Evolutionary conservation across 2,329 filamentous ascomycete genomes (phyloP).

Genomic region (Chaetothyriales sp.): DNA sequence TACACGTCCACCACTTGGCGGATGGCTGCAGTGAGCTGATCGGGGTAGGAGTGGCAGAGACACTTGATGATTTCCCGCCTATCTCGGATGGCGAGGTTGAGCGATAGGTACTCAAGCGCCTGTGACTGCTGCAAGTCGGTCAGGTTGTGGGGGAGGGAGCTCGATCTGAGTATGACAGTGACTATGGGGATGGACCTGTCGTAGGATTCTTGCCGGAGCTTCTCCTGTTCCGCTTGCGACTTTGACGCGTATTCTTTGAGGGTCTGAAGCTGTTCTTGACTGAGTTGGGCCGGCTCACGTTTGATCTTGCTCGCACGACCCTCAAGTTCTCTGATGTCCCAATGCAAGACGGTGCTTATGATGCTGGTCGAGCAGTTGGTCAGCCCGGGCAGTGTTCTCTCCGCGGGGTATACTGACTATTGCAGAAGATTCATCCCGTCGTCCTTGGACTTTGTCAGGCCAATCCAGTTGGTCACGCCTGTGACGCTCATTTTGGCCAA

Average conservation of each 20-base stretch:
- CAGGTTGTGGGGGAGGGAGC: constrained; percentile 28
- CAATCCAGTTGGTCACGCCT: constrained; percentile 64
- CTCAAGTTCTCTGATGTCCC: constrained; percentile 57
- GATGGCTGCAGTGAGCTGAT: constrained; percentile 55
- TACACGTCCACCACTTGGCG: constrained; percentile 51
- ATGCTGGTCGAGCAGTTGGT: constrained; percentile 38
- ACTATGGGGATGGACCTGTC: constrained; percentile 46
- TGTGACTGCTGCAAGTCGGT: constrained; percentile 46
- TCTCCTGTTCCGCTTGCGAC: constrained; percentile 42
- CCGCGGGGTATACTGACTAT: constrained; percentile 30
- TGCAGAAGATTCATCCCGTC: constrained; percentile 73
- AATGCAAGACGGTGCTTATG: constrained; percentile 55
- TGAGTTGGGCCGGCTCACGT: constrained; percentile 42
- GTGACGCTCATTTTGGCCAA: constrained; percentile 65
- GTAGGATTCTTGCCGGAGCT: constrained; percentile 41
- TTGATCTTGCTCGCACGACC: constrained; percentile 51
- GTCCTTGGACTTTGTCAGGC: constrained; percentile 52
- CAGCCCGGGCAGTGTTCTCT: not conserved
- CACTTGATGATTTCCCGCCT: constrained; percentile 54
- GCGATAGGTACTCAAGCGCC: constrained; percentile 55
- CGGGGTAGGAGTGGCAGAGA: constrained; percentile 53
- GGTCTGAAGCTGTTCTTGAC: constrained; percentile 45
- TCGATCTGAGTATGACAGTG: constrained; percentile 44
- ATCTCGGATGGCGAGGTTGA: constrained; percentile 56
- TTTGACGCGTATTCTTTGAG: constrained; percentile 45